Conservation (phyloP, 169 alveolate species). For the Plasmodium vinckei region DNA sequence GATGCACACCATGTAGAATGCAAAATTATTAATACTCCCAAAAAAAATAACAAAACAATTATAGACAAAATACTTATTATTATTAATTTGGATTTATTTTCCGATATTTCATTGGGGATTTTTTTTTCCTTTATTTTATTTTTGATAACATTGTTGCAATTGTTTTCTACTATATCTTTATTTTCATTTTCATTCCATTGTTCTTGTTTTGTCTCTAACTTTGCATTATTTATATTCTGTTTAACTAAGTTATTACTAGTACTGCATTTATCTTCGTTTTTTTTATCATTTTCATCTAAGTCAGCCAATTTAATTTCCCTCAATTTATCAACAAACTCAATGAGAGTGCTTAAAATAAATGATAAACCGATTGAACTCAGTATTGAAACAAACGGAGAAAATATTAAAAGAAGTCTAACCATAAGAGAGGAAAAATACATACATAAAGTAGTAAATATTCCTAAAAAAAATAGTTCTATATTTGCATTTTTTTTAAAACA, state of each 20-base stretch:
- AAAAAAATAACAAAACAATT: neutral
- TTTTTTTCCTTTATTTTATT: slow-evolving; percentile 5
- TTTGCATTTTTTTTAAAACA: slow-evolving; percentile 60
- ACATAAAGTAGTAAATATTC: slow-evolving; percentile 45
- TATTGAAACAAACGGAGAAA: slow-evolving; percentile 90
- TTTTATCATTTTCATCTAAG: too few species aligned
- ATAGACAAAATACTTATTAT: slow-evolving; percentile 23
- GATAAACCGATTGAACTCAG: slow-evolving; percentile 95
- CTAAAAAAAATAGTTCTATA: slow-evolving; percentile 69
- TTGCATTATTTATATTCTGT: too few species aligned
- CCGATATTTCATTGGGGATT: slow-evolving; percentile 5
- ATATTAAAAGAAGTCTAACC: slow-evolving; percentile 96
- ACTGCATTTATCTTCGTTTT: too few species aligned
- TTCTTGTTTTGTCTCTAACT: neutral
- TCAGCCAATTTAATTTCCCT: too few species aligned
- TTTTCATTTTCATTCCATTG: neutral
- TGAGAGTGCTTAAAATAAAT: slow-evolving; percentile 84
- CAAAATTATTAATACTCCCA: slow-evolving; percentile 30
- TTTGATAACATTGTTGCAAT: neutral
- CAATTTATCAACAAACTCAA: slow-evolving; percentile 15
- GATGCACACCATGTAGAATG: slow-evolving; percentile 82
- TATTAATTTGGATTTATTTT: slow-evolving; percentile 11
- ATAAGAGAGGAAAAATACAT: slow-evolving; percentile 91
- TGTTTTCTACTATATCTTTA: neutral
- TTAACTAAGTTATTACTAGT: too few species aligned